Conservation (phyloP, 2,329 filamentous ascomycete genomes). For the Huntiella decipiens region DNA sequence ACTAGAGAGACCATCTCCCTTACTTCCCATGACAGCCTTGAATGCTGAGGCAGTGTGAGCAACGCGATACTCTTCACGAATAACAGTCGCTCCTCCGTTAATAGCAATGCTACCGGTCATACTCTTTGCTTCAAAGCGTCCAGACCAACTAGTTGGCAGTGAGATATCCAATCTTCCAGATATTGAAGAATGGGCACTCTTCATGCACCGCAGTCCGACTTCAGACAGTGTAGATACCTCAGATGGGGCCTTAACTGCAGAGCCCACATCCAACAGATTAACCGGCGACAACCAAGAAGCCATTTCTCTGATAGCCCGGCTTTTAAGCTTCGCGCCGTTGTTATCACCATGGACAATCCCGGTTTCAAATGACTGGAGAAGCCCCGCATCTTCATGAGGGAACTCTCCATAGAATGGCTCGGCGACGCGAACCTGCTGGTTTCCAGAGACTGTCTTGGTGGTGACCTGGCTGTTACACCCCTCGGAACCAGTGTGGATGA, state of each 20-base stretch:
- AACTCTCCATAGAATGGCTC: not conserved
- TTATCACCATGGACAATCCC: not conserved
- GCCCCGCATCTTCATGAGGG: not conserved
- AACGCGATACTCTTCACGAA: not conserved
- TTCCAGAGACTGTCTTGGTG: not conserved
- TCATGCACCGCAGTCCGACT: not conserved
- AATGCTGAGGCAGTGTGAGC: not conserved
- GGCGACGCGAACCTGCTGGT: not conserved
- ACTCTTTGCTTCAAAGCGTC: not conserved
- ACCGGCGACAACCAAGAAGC: not conserved
- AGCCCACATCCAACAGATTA: not conserved
- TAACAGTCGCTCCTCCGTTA: not conserved
- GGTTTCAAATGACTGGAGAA: not conserved
- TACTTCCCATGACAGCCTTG: constrained; percentile 1
- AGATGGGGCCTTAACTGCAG: not conserved
- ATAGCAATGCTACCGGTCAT: not conserved
- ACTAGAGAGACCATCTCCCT: not conserved
- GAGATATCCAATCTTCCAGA: not conserved
- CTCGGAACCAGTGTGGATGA: not conserved
- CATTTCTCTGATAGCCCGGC: not conserved
- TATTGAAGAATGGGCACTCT: constrained; percentile 3
- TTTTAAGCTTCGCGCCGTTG: not conserved
- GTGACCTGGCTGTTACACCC: not conserved
- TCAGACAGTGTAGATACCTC: not conserved
- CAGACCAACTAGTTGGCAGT: not conserved